Base-by-base conservation (phyloP, 257 asterid genomes). In the Solanum dulcamara region DNA sequence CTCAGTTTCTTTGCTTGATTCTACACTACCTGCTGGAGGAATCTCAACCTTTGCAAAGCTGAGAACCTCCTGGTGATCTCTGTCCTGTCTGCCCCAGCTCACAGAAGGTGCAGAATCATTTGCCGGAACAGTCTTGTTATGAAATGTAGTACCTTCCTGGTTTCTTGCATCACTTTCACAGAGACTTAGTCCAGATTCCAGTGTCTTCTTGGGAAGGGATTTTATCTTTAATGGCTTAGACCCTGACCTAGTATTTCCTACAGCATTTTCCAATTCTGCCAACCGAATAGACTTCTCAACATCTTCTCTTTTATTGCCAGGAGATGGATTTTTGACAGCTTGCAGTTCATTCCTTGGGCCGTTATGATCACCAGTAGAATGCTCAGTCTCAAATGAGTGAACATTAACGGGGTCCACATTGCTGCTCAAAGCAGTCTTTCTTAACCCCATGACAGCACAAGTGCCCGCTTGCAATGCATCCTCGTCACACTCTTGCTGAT, bases 131-230 rank as follows among this genome's bases (percentile, higher is more conserved):
- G 87, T 83, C 86, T 90, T 88, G 70, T 86, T 88, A 84, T 87
- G 88, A 85, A 85, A 82, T 46, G 87, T 66, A 17, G 92, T 80
- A 57, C 93, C 96, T 89, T 92, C 92, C 66, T 79, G 86, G 85
- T 90, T 89, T 53, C 75, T 44, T 13, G 86, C 74, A 37, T 74
- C 89, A 87, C 87, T 93, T 86, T 89, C 91, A 71, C 86, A 77
- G 42, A 85, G 38, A 60, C 86, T 83, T 57, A 91, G 91, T 85
- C 89, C 88, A 32, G 96, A 89, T 51, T 93, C 96, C 89, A 89
- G 77, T 38, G 92, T 90, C 88, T 92, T 94, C 88, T 83, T 92
- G 53, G 88, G 87, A 85, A 89, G 88, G 87, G 84, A 83, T 88
- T 91, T 93, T 84, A 77, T 87, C 89, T 86, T 86, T 38, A 40